A percentile compares a stretch with the other conserved stretches of the same genome.
Conservation (phyloP, 768 basidiomycete species). For the Podaxis mareebaensis region DNA sequence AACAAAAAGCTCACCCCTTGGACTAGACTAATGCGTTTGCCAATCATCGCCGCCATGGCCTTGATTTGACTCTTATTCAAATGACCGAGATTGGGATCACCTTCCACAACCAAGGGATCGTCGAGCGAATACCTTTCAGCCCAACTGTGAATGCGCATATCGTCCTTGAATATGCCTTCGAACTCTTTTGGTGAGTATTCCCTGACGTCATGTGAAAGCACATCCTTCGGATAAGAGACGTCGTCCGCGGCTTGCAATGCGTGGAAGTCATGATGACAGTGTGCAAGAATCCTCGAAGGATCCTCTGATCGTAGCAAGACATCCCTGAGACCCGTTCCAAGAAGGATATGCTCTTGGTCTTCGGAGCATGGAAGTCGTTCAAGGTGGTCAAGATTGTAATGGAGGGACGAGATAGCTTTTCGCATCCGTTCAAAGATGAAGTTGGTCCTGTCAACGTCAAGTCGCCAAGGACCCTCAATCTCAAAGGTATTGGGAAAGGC, state of each 20-base stretch:
- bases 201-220: constrained; percentile 15
- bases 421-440: constrained; percentile 71
- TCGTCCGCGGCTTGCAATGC: constrained; percentile 22
- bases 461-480: constrained; percentile 53
- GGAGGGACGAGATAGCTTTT: constrained; percentile 57
- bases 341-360: constrained; percentile 54
- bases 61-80: constrained; percentile 78
- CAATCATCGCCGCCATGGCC: constrained; percentile 87
- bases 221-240: constrained; percentile 14
- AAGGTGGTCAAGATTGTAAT: constrained; percentile 49
- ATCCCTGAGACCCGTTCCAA: constrained; percentile 75
- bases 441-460: constrained; percentile 73
- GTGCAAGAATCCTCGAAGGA: constrained; percentile 11
- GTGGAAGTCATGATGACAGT: neutral
- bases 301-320: constrained; percentile 54
- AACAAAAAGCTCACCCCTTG: constrained; percentile 67
- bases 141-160: constrained; percentile 84
- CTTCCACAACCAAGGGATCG: constrained; percentile 67
- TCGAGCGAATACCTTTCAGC: constrained; percentile 60
- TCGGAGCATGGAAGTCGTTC: constrained; percentile 30
- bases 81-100: constrained; percentile 67
- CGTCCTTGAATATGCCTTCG: constrained; percentile 60
- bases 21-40: constrained; percentile 74
- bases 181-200: constrained; percentile 17
- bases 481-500: constrained; percentile 51